These are phyloP conservation scores for Termitomyces sp. DNA, from an alignment of 768 basidiomycete genomes.

Conservation along the genomic window DNA sequence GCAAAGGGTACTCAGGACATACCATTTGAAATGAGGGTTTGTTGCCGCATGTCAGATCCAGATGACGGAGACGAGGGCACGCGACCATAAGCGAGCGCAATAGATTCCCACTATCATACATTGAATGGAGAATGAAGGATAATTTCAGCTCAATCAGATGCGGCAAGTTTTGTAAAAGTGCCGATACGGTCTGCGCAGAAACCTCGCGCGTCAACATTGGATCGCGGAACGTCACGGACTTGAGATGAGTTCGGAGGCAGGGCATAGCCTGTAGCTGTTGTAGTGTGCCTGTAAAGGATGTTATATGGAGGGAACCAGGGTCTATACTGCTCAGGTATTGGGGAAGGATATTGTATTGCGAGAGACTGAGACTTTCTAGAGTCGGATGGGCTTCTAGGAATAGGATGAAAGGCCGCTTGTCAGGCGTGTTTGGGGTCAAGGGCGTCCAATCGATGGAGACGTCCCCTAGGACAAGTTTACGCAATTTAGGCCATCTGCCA, in stretches of 20 bases:
- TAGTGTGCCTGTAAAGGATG: conserved; percentile 61
- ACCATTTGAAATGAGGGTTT: conserved; percentile 73
- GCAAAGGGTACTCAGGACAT: conserved; percentile 17
- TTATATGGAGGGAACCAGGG: conserved; percentile 42
- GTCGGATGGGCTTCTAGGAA: conserved; percentile 64
- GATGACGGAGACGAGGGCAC: conserved; percentile 57
- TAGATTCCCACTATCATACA: conserved; percentile 68
- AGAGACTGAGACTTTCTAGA: conserved; percentile 45
- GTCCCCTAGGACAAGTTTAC: conserved; percentile 57
- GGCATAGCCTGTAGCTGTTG: conserved; percentile 61
- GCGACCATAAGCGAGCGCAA: conserved; percentile 60
- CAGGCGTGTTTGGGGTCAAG: conserved; percentile 26
- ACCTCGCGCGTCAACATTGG: conserved; percentile 63
- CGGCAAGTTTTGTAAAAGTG: conserved; percentile 51
- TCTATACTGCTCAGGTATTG: conserved; percentile 45
- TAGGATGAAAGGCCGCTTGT: conserved; percentile 53
- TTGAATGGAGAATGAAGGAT: conserved; percentile 63
- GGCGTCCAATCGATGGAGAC: conserved; percentile 55
- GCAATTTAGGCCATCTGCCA: conserved; percentile 65
- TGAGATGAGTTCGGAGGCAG: conserved; percentile 41
- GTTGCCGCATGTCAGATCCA: conserved; percentile 61
- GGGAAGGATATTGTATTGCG: conserved; percentile 47
- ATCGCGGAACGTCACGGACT: conserved; percentile 57
- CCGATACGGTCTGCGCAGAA: conserved; percentile 54
- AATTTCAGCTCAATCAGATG: conserved; percentile 55